A percentile compares a stretch with the other conserved stretches of the same genome.
Conservation (phyloP, 768 basidiomycete species). For the Tricholoma sp. region DNA sequence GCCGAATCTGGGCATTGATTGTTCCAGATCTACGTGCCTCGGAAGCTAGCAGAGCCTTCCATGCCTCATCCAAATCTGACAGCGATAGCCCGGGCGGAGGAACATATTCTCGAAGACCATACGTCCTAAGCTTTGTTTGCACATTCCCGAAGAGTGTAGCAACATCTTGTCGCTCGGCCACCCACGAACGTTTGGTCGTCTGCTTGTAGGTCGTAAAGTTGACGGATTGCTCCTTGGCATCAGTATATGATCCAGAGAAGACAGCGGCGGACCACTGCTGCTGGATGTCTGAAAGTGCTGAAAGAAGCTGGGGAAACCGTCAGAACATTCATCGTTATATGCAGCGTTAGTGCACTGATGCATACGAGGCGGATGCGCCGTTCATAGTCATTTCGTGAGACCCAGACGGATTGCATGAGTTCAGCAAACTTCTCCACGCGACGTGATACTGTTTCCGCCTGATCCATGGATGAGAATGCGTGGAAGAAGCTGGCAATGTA, state of each 20-base stretch:
- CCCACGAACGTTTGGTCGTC: conserved; percentile 82
- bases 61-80: conserved; percentile 70
- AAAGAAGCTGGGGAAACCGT: conserved; percentile 46
- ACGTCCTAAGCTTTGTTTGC: conserved; percentile 90
- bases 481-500: conserved; percentile 98
- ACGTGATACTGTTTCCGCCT: conserved; percentile 90
- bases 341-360: conserved; percentile 2
- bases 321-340: not conserved
- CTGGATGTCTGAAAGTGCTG: conserved; percentile 62
- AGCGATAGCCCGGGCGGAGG: conserved; percentile 69
- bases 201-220: conserved; percentile 79
- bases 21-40: conserved; percentile 75
- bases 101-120: conserved; percentile 78
- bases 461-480: conserved; percentile 96
- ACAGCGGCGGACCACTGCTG: conserved; percentile 60
- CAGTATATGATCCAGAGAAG: conserved; percentile 72
- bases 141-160: conserved; percentile 88
- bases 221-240: conserved; percentile 73
- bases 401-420: conserved; percentile 90
- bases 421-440: conserved; percentile 96
- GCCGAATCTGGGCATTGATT: conserved; percentile 87
- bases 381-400: conserved; percentile 88
- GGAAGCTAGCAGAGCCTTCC: conserved; percentile 65
- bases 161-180: conserved; percentile 84
- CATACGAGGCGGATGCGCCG: conserved; percentile 69